A percentile compares a stretch with the other conserved stretches of the same genome.
Conservation (phyloP, 139 green algal genomes). For the Trebouxia sp. region DNA sequence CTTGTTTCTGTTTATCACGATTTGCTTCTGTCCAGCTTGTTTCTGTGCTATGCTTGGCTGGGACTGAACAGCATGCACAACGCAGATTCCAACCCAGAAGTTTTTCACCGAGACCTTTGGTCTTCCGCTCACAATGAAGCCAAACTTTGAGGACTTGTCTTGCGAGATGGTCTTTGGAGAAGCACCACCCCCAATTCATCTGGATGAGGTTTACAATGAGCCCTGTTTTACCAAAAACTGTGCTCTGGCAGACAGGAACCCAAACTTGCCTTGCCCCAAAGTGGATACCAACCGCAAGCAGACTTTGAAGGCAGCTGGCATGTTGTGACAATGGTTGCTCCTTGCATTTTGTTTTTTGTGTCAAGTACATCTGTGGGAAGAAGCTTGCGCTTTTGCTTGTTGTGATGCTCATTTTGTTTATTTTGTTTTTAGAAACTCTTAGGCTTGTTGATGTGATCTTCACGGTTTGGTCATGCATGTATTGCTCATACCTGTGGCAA, state of each 20-base stretch:
- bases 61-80: not conserved
- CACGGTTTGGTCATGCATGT: too few relatives aligned
- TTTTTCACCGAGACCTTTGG: constrained; percentile 67
- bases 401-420: not conserved
- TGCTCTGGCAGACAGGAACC: constrained; percentile 9
- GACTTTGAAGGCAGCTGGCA: not conserved
- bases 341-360: not conserved
- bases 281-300: constrained; percentile 48
- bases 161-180: constrained; percentile 67
- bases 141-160: constrained; percentile 63
- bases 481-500: too few relatives aligned
- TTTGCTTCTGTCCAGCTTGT: too few relatives aligned
- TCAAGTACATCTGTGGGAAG: not conserved
- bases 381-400: not conserved
- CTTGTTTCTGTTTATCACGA: too few relatives aligned
- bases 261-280: constrained; percentile 51
- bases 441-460: not conserved
- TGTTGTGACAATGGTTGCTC: not conserved
- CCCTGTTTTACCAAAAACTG: constrained; percentile 42
- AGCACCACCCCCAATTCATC: constrained; percentile 47
- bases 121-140: constrained; percentile 70
- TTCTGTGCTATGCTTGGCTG: not conserved
- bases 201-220: constrained; percentile 58
- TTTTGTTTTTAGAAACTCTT: not conserved
- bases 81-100: constrained; percentile 46